phyloP scores from a whole-genome alignment of 2,329 filamentous ascomycete species.

The Cordyceps tenuipes region DNA sequence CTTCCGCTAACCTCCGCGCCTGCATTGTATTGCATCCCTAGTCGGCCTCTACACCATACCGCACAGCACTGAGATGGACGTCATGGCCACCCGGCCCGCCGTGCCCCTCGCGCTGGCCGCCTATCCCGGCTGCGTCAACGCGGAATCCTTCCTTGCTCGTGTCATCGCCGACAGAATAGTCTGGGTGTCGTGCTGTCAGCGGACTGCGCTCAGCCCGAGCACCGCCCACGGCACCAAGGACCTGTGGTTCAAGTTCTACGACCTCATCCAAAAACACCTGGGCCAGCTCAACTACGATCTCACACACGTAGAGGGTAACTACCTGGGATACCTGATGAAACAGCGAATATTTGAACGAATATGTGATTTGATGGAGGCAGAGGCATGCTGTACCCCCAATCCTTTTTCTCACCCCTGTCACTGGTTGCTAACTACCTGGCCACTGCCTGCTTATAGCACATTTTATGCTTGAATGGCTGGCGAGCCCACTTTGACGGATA shows the following conservation, averaged over 20 bases:
- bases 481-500: conserved; percentile 8
- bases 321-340: background rate
- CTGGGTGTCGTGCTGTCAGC: conserved; percentile 2
- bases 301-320: background rate
- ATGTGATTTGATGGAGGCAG: conserved; percentile 9
- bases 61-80: background rate
- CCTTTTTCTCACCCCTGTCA: background rate
- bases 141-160: conserved; percentile 7
- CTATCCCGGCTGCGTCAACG: conserved; percentile 1
- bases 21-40: background rate
- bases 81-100: background rate
- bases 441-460: background rate
- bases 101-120: background rate
- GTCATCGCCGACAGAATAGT: conserved; percentile 8
- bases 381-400: background rate
- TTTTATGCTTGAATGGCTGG: conserved; percentile 5
- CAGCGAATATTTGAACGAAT: conserved; percentile 7
- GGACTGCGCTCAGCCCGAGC: background rate
- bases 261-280: conserved; percentile 1
- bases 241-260: conserved; percentile 1
- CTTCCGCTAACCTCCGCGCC: background rate
- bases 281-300: conserved; percentile 5
- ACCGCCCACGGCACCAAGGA: background rate
- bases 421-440: background rate
- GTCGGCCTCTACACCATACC: conserved; percentile 1